Conservation (phyloP, 2,329 filamentous ascomycete species). For the Lachnellula willkommii region DNA sequence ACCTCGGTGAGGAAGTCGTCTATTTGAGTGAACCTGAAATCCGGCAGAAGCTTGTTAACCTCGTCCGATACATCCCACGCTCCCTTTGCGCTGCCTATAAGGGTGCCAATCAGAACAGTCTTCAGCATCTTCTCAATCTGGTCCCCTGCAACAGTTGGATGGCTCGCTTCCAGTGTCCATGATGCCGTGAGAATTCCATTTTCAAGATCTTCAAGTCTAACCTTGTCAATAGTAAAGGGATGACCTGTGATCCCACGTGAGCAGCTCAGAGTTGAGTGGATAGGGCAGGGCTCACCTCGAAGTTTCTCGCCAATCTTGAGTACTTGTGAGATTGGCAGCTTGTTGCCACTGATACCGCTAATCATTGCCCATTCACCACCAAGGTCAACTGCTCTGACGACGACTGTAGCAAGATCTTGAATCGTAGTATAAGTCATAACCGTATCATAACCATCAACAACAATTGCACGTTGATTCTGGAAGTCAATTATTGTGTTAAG, state of each 20-base stretch:
- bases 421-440: constrained; percentile 41
- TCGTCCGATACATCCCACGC: too few species aligned
- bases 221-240: constrained; percentile 39
- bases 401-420: constrained; percentile 38
- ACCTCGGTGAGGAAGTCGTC: too few species aligned
- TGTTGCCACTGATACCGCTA: constrained; percentile 30
- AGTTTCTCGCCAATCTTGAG: constrained; percentile 38
- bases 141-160: constrained; percentile 34
- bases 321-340: constrained; percentile 25
- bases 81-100: constrained; percentile 35
- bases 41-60: too few species aligned
- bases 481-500: constrained; percentile 31
- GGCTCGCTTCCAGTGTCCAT: constrained; percentile 36
- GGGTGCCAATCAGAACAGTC: constrained; percentile 37
- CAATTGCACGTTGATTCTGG: constrained; percentile 36
- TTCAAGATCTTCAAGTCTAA: constrained; percentile 44
- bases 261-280: neutral
- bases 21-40: too few species aligned
- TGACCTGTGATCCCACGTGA: constrained; percentile 25
- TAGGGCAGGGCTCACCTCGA: constrained; percentile 32
- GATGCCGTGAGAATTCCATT: constrained; percentile 36
- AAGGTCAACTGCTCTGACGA: constrained; percentile 30
- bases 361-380: constrained; percentile 30
- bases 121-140: constrained; percentile 30
- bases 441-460: constrained; percentile 38